Evolutionary conservation across 306 rosid genomes (phyloP).

Genomic region (Psophocarpus tetragonolobus): DNA sequence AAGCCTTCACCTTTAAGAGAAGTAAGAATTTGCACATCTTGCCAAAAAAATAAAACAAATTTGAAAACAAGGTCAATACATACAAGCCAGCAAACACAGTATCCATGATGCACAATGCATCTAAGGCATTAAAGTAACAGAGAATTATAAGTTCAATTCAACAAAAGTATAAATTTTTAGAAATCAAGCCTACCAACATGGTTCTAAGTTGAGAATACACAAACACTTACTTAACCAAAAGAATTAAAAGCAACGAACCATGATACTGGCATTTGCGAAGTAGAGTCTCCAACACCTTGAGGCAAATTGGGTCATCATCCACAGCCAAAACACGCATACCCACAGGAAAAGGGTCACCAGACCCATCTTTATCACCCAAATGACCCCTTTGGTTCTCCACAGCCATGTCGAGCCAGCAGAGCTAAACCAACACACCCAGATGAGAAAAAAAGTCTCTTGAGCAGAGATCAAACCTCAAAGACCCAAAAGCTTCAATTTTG

Average conservation of each 20-base stretch:
- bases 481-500: slow-evolving; percentile 43
- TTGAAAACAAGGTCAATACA: background rate
- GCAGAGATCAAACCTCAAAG: slow-evolving; percentile 33
- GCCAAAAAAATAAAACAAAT: background rate
- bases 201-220: background rate
- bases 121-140: background rate
- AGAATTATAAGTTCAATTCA: background rate
- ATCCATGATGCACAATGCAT: background rate
- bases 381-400: slow-evolving; percentile 55
- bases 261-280: slow-evolving; percentile 88
- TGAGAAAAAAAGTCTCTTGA: background rate
- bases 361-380: slow-evolving; percentile 36
- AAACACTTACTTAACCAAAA: background rate
- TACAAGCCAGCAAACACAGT: background rate
- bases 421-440: slow-evolving; percentile 31
- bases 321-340: slow-evolving; percentile 98
- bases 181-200: background rate
- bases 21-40: background rate
- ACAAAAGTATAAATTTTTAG: background rate
- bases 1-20: slow-evolving; percentile 9
- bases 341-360: slow-evolving; percentile 60
- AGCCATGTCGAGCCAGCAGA: slow-evolving; percentile 46
- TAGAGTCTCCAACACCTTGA: slow-evolving; percentile 66
- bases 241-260: slow-evolving; percentile 48
- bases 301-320: slow-evolving; percentile 87